Percentiles rank a stretch among this genome's conserved stretches.
phyloP scores from a whole-genome alignment of 2,329 filamentous ascomycete species.

The Emericellopsis atlantica region DNA sequence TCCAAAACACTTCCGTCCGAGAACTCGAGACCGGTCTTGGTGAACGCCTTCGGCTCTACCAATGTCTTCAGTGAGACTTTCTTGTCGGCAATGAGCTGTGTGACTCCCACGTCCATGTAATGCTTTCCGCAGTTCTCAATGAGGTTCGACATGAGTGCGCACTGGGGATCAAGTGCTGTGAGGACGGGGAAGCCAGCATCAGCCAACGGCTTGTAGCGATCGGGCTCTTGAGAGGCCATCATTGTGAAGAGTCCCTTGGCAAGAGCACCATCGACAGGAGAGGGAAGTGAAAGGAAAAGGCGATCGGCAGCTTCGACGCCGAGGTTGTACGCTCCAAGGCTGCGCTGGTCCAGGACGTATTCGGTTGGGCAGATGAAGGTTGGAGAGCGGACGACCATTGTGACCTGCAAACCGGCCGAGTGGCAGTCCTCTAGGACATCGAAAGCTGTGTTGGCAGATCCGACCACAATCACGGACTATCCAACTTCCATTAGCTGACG shows the following conservation, averaged over 20 bases:
- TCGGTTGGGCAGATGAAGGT: constrained; percentile 19
- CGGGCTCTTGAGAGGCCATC: constrained; percentile 15
- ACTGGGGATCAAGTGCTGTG: constrained; percentile 12
- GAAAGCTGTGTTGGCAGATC: constrained; percentile 28
- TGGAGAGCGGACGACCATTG: constrained; percentile 20
- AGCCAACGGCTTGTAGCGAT: constrained; percentile 18
- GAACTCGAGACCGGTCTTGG: constrained; percentile 12
- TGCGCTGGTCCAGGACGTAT: constrained; percentile 8
- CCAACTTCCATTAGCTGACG: too few species aligned
- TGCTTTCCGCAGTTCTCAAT: constrained; percentile 20
- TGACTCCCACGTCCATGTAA: constrained; percentile 19
- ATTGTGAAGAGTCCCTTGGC: constrained; percentile 7
- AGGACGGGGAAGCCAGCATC: constrained; percentile 21
- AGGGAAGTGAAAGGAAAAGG: constrained; percentile 5
- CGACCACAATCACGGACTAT: constrained; percentile 18
- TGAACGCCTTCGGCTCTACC: constrained; percentile 14
- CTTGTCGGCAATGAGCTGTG: constrained; percentile 13
- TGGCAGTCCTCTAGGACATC: constrained; percentile 22
- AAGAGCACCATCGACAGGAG: constrained; percentile 10
- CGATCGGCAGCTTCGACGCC: constrained; percentile 2
- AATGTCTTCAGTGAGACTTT: constrained; percentile 14
- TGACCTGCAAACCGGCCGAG: constrained; percentile 14
- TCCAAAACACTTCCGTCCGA: constrained; percentile 15
- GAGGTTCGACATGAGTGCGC: constrained; percentile 9
- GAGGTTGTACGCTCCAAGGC: constrained; percentile 17